Evolutionary conservation across 305 asterid genomes (phyloP), one percentile per base, ranked within the genome.

Genomic region (Stenogyne calaminthoides): DNA sequence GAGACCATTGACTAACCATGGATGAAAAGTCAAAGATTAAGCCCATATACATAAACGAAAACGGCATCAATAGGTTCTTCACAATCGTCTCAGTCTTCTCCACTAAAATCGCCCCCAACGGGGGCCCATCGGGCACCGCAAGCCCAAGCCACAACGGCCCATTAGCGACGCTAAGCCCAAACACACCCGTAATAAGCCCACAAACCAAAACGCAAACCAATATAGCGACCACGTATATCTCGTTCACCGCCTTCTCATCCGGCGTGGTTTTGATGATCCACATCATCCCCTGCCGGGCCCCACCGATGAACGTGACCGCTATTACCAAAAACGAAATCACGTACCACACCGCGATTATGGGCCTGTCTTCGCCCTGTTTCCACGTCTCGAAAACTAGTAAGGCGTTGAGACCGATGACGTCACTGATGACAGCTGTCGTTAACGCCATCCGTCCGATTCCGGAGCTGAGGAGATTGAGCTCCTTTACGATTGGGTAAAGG

Each of bases 121-220:
- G 96, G 9, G 96, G 96, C 5, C 96, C 96, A 14, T 84, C 91
- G 0, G 97, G 97, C 10, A 89, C 85, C 0, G 89, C 98, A 78
- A 93, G 68, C 1, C 98, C 98, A 0, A 93, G 83, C 96, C 97
- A 93, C 18, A 91, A 9, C 0, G 97, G 86, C 34, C 97, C 98
- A 16, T 89, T 91, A 1, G 84, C 87, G 7, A 93, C 65, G n/a
- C 91, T 86, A 20, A 91, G 51, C 0, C 98, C 97, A 6, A 77
- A 64, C 69, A 77, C 71, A 59, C 89, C 94, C 1, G 93, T 47
- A 2, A 89, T 1, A 16, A 91, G 76, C 3, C 88, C 96, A 1
- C 60, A 47, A 3, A 89, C 80, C 82, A 81, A 1, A 11, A 93
- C 98, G 0, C 87, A 80, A 6, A n/a, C n/a, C n/a, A n/a, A n/a